Conservation (phyloP, 805 yeast genomes). For the Candida wancherniae region DNA sequence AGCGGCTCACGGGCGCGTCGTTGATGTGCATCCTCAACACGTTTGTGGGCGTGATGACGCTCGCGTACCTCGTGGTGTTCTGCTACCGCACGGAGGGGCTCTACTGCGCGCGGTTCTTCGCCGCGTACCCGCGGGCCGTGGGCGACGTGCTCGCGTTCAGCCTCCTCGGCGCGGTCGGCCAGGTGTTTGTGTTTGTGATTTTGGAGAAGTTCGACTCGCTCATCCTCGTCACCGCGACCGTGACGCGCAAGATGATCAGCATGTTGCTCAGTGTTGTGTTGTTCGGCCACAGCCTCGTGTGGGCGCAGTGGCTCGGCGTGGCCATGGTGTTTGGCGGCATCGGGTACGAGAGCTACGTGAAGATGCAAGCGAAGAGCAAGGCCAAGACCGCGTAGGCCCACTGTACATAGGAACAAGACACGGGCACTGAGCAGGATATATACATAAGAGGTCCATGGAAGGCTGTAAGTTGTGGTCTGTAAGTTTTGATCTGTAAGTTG, state of each 20-base stretch:
- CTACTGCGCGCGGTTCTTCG: slow-evolving; percentile 47
- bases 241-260: slow-evolving; percentile 92
- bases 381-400: neutral
- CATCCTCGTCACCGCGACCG: slow-evolving; percentile 85
- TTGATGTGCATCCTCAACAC: slow-evolving; percentile 69
- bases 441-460: too few relatives aligned
- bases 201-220: slow-evolving; percentile 82
- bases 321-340: slow-evolving; percentile 79
- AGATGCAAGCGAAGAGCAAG: slow-evolving; percentile 11
- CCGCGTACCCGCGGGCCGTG: slow-evolving; percentile 48
- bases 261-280: slow-evolving; percentile 85
- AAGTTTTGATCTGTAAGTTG: too few relatives aligned
- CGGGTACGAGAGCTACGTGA: slow-evolving; percentile 61
- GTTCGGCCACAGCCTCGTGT: slow-evolving; percentile 70
- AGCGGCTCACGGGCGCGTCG: slow-evolving; percentile 70
- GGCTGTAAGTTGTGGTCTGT: too few relatives aligned
- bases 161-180: slow-evolving; percentile 84
- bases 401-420: neutral
- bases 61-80: slow-evolving; percentile 42
- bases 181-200: slow-evolving; percentile 85
- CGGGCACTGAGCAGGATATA: too few relatives aligned
- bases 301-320: slow-evolving; percentile 76
- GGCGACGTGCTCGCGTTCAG: slow-evolving; percentile 64
- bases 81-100: slow-evolving; percentile 43
- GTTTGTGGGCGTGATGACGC: slow-evolving; percentile 43